A percentile compares a stretch with the other conserved stretches of the same genome.
These are phyloP conservation scores for Dioscorea cayenensis DNA, from an alignment of 116 monocot species.

Conservation along the genomic window DNA sequence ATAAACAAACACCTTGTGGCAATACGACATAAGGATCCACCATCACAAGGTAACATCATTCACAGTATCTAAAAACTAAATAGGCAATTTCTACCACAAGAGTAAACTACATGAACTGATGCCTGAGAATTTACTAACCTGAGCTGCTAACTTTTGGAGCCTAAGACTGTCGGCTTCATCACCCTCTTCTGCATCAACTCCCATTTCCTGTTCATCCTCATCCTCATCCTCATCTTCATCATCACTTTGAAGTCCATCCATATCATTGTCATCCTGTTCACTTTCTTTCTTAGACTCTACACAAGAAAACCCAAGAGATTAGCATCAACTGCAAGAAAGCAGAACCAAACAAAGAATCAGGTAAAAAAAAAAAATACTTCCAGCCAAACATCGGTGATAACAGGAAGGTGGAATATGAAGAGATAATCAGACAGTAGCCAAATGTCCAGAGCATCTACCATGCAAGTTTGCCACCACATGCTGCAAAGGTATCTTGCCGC, in stretches of 20 bases:
- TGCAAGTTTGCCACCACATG: too few relatives aligned
- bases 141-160: conserved; percentile 60
- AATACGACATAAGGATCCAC: too few relatives aligned
- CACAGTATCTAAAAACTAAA: background rate
- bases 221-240: conserved; percentile 72
- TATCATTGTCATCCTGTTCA: conserved; percentile 76
- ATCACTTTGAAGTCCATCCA: conserved; percentile 74
- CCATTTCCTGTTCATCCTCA: conserved; percentile 69
- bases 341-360: background rate
- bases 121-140: conserved; percentile 39
- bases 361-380: background rate
- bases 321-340: background rate
- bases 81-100: background rate
- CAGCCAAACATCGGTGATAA: too few relatives aligned
- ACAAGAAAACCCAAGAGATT: background rate
- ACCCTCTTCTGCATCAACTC: conserved; percentile 79
- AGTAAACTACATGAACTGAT: background rate
- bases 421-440: too few relatives aligned
- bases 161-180: conserved; percentile 74
- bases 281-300: conserved; percentile 77
- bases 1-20: too few relatives aligned
- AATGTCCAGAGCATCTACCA: too few relatives aligned
- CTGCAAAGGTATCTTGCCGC: too few relatives aligned
- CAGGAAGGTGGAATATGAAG: too few relatives aligned
- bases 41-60: background rate